Conservation (phyloP, 192 early-diverging fungal genomes). For the Rhizophagus prolifer region DNA sequence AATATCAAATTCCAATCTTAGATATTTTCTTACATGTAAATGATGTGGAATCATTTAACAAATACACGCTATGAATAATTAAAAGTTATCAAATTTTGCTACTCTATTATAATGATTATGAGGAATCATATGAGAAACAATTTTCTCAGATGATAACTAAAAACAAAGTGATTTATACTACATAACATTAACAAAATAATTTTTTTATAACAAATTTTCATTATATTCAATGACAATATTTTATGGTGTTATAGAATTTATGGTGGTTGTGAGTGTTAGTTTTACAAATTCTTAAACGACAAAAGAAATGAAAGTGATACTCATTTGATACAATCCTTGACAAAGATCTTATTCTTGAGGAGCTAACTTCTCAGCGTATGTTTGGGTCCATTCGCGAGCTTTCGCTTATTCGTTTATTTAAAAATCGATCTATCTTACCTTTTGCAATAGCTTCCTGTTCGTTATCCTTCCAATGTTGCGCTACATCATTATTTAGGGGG, state of each 20-base stretch:
- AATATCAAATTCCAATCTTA: too few relatives aligned
- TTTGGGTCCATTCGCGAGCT: slow-evolving; percentile 47
- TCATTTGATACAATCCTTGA: not conserved
- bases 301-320: too few relatives aligned
- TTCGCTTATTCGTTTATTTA: not conserved
- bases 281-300: too few relatives aligned
- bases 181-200: too few relatives aligned
- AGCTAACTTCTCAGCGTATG: slow-evolving; percentile 28
- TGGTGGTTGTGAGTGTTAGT: not conserved
- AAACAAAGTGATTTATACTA: not conserved
- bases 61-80: not conserved
- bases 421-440: slow-evolving; percentile 36
- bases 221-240: not conserved
- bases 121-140: too few relatives aligned
- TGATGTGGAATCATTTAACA: too few relatives aligned
- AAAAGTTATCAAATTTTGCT: not conserved
- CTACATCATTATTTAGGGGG: slow-evolving; percentile 97
- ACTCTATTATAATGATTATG: not conserved
- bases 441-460: slow-evolving; percentile 88
- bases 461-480: slow-evolving; percentile 98
- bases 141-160: not conserved
- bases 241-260: not conserved
- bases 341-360: not conserved
- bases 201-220: not conserved
- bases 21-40: too few relatives aligned